Conservation (phyloP, 2,329 filamentous ascomycete species). For the Aspergillus pseudoglaucus region DNA sequence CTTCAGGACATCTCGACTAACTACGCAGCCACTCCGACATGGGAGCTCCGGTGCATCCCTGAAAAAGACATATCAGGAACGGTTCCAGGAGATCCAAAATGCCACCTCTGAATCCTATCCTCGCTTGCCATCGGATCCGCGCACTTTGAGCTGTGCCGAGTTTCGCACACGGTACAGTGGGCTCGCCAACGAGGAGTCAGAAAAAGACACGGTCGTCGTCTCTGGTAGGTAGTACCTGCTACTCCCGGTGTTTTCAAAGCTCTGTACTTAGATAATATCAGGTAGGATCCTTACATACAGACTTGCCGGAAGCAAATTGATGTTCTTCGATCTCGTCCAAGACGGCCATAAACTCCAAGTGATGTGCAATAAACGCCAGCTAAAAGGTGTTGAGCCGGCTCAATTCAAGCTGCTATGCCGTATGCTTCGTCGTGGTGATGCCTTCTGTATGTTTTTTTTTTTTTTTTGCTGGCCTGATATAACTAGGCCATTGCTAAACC, state of each 20-base stretch:
- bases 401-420: slow-evolving; percentile 56
- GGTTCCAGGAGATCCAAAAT: slow-evolving; percentile 32
- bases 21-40: background rate
- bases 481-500: no score
- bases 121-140: slow-evolving; percentile 24
- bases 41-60: slow-evolving; percentile 21
- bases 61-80: slow-evolving; percentile 28
- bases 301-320: slow-evolving; percentile 65
- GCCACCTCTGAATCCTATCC: slow-evolving; percentile 34
- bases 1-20: background rate
- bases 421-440: slow-evolving; percentile 71
- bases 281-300: slow-evolving; percentile 71
- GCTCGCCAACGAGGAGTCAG: slow-evolving; percentile 35
- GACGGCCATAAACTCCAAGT: slow-evolving; percentile 68
- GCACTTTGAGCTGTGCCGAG: slow-evolving; percentile 27
- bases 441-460: slow-evolving; percentile 58
- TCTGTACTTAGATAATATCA: slow-evolving; percentile 42
- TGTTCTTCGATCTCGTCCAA: slow-evolving; percentile 75
- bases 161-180: slow-evolving; percentile 34
- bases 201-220: slow-evolving; percentile 33
- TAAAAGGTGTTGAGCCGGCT: slow-evolving; percentile 33
- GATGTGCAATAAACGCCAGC: slow-evolving; percentile 59
- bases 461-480: background rate
- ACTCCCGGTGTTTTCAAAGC: slow-evolving; percentile 12
- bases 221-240: slow-evolving; percentile 37